Percentiles rank a stretch among this genome's conserved stretches.
Evolutionary conservation across 2,329 filamentous ascomycete genomes (phyloP).

Genomic region (Plenodomus biglobosus): DNA sequence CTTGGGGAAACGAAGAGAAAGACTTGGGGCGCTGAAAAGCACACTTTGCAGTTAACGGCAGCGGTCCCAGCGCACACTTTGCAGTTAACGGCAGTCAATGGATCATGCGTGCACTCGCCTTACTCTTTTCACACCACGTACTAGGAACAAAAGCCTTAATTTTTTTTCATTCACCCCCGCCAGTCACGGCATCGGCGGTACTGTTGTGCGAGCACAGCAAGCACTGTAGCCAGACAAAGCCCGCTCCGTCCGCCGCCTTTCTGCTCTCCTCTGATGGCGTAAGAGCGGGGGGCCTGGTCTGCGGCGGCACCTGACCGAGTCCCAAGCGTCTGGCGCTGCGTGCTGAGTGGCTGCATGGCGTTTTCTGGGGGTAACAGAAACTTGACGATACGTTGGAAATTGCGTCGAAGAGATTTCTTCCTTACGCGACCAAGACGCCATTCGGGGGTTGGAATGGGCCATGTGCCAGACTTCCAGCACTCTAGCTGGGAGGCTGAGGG

Average conservation of each 20-base stretch:
- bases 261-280: too few species aligned
- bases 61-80: slow-evolving; percentile 37
- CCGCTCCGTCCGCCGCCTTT: too few species aligned
- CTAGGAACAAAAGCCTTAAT: too few species aligned
- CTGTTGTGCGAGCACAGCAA: too few species aligned
- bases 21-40: too few species aligned
- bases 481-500: too few species aligned
- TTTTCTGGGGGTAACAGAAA: slow-evolving; percentile 35
- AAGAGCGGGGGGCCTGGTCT: slow-evolving; percentile 25
- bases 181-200: not conserved
- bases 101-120: slow-evolving; percentile 37
- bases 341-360: slow-evolving; percentile 13
- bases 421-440: slow-evolving; percentile 18
- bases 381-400: slow-evolving; percentile 2
- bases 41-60: slow-evolving; percentile 8
- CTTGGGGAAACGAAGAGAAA: too few species aligned
- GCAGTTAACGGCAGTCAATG: slow-evolving; percentile 47
- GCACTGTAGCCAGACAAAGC: too few species aligned
- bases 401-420: not conserved
- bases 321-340: not conserved
- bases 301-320: slow-evolving; percentile 27
- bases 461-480: too few species aligned
- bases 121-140: slow-evolving; percentile 15
- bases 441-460: slow-evolving; percentile 14
- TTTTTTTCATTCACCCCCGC: too few species aligned